Base-by-base conservation (phyloP, 371 early-diverging fungal genomes). In the Coemansia sp. region DNA sequence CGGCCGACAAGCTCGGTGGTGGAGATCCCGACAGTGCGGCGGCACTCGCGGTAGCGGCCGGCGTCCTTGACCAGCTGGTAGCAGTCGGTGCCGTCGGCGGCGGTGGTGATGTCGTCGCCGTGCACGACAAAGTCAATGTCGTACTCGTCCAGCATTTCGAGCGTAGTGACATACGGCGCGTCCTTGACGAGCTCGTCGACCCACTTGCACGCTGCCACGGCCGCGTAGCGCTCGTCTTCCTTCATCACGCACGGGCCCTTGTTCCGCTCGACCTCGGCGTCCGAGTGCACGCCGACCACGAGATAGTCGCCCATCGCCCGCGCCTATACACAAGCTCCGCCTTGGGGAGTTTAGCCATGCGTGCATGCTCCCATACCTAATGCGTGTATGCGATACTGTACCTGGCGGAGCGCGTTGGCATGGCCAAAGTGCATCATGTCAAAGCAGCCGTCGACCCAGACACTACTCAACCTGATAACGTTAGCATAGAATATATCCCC, bases 371-470 rank as follows among this genome's bases (percentile, higher is more conserved):
- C 12, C 26, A 14, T 14, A 10, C 35, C 12, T 2, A 51, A 9
- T 30, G 26, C 33, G 43, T 45, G 8, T 11, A 5, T 14, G 30
- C 31, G 8, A 20, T 57, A 36, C 53, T 62, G 47, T 86, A 88
- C 90, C 86, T 97, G 96, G 70, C 95, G 88, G 59, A 98, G 80
- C 49, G 95, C 97, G 76, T 95, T 97, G 57, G 94, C 94, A 78
- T 98, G 99, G 8, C 96, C 96, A 81, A 86, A 91, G 81, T 95
- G 96, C 88, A 94, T 94, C 85, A 95, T 84, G 83, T 96, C 97
- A 79, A 94, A 98, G 76, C 95, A 95, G 35, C 96, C 96, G 77
- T 96, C 97, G 38, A 91, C 90, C 91, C 91, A 91, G 64, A 91
- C 66, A 10, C 77, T 76, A 76, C 57, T 38, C 16, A 51, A 33